These are phyloP conservation scores for Prototheca stagnorum DNA, from an alignment of 163 green algal species.

Conservation along the genomic window DNA sequence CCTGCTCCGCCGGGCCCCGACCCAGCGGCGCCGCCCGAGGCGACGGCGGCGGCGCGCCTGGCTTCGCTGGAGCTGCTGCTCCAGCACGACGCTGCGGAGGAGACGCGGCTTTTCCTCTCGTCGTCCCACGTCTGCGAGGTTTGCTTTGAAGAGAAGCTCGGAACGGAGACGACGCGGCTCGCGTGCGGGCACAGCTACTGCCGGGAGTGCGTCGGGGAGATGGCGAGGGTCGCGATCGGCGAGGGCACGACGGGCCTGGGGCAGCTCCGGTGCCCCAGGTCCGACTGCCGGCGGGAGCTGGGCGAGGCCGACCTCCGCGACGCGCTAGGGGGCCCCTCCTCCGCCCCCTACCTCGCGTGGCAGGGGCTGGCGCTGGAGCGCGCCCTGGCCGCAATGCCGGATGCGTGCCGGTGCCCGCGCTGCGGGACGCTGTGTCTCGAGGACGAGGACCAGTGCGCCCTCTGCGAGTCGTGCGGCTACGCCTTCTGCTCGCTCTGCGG, in stretches of 20 bases:
- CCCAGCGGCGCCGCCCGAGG: too few relatives aligned
- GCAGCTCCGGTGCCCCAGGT: constrained; percentile 33
- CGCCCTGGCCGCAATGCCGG: constrained; percentile 44
- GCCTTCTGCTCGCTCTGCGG: constrained; percentile 58
- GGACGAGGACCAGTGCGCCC: constrained; percentile 38
- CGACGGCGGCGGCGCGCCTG: too few relatives aligned
- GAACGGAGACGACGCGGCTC: constrained; percentile 28
- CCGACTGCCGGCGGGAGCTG: constrained; percentile 23
- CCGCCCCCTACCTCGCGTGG: constrained; percentile 25
- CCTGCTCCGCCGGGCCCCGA: too few relatives aligned
- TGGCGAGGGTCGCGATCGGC: constrained; percentile 19
- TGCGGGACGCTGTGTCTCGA: constrained; percentile 30
- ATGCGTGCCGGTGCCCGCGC: constrained; percentile 51
- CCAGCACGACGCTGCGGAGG: constrained; percentile 14
- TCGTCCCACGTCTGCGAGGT: constrained; percentile 32
- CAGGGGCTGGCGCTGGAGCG: constrained; percentile 38
- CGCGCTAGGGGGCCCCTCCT: constrained; percentile 21
- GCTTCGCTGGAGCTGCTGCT: too few relatives aligned
- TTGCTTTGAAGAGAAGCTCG: constrained; percentile 43
- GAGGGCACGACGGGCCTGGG: constrained; percentile 35
- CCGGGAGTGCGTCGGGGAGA: constrained; percentile 23
- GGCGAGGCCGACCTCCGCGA: constrained; percentile 13
- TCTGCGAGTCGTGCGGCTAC: constrained; percentile 49
- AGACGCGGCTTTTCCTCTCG: constrained; percentile 14
- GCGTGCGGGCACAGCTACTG: constrained; percentile 45